Base-by-base conservation (phyloP, 108 stramenopile genomes). In the Cyclotella baltica region DNA sequence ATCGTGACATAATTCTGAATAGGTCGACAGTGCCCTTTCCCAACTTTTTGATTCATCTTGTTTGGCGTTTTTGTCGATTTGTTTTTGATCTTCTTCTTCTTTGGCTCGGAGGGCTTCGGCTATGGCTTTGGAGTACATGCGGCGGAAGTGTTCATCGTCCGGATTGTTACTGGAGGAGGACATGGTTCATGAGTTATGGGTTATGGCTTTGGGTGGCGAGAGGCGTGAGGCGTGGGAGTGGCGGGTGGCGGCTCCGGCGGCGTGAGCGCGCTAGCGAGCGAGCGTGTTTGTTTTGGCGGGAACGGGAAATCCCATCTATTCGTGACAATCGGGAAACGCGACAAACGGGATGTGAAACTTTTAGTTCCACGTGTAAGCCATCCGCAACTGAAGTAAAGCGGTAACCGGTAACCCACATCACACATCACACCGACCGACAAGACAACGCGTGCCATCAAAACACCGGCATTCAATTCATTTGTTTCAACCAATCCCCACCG, bases 101-200 rank as follows among this genome's bases (percentile, higher is more conserved):
- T 83, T 83, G 65, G 66, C 66, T 37, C 70, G 83, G 23, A 83
- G 73, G 25, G 72, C 78, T 29, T 83, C 78, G 67, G 83, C 83
- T 59, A 83, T 55, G 47, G 67, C 66, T 33, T 79, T 79, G 77
- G 83, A 66, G 40, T 79, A 83, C 40, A 62, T 75, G 56, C 67
- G 78, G 18, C 67, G 56, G 73, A 79, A 83, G 50, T 22, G 38
- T 25, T 78, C 47, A 53, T 83, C 81, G 35, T 73, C n/a, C n/a
- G n/a, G n/a, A n/a, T n/a, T 62, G 59, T 53, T 75, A 10, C 25
- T 35, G 59, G 10, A 35, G 59, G 23, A 3, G 59, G 31, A 35
- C 3, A 3, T 34, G 59, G 1, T 55, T 4, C 4, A 23, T 11
- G 5, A 5, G 22, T 25, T 55, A 1, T n/a, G 25, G 20, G 20